Evolutionary conservation across 345 rosid genomes (phyloP).

Genomic region (Salix koriyanagi): DNA sequence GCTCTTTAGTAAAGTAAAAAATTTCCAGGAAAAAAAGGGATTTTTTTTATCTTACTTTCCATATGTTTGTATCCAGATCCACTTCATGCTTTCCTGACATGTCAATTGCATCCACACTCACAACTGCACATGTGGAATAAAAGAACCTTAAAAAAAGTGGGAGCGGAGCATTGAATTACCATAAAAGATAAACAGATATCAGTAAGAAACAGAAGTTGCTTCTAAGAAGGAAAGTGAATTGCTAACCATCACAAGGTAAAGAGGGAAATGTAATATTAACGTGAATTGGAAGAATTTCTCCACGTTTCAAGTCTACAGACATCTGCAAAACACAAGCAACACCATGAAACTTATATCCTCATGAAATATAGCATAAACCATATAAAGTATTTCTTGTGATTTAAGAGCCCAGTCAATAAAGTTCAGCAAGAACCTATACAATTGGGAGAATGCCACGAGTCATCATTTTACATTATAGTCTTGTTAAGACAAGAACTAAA

Average conservation of each 20-base stretch:
- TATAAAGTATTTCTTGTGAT: neutral
- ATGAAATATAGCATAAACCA: neutral
- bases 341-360: neutral
- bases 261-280: constrained; percentile 88
- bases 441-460: neutral
- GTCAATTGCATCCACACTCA: constrained; percentile 97
- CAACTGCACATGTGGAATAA: constrained; percentile 38
- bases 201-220: neutral
- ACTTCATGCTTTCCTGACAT: constrained; percentile 99
- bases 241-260: constrained; percentile 84
- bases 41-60: constrained; percentile 61
- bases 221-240: constrained; percentile 3
- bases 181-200: neutral
- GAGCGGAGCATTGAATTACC: neutral
- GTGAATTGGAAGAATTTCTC: constrained; percentile 88
- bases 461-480: neutral
- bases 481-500: neutral
- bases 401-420: neutral
- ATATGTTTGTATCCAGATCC: constrained; percentile 93
- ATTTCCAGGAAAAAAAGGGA: neutral
- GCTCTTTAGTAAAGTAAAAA: neutral
- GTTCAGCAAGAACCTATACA: neutral
- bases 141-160: constrained; percentile 2
- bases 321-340: constrained; percentile 43
- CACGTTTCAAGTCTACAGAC: constrained; percentile 98